phyloP scores from a whole-genome alignment of 768 basidiomycete species.

The Mycena maculata region DNA sequence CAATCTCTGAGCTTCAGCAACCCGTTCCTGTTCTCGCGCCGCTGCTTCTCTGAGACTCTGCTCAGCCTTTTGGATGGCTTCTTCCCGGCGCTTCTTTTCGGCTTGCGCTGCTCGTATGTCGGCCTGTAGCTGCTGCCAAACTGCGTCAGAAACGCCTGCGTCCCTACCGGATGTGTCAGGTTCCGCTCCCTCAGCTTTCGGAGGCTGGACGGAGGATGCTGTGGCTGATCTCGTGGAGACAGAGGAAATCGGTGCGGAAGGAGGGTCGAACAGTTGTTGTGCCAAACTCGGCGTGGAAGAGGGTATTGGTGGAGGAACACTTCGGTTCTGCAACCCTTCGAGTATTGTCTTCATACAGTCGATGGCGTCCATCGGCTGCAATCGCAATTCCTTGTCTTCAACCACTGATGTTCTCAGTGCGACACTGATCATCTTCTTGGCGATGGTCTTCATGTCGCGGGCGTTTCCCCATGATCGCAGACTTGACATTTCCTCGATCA shows the following conservation, averaged over 20 bases:
- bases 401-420: conserved; percentile 48
- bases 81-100: conserved; percentile 37
- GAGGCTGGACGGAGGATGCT: background rate
- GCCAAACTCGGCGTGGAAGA: conserved; percentile 3
- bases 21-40: conserved; percentile 29
- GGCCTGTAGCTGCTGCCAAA: conserved; percentile 62
- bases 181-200: conserved; percentile 4
- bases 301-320: background rate
- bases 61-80: conserved; percentile 38
- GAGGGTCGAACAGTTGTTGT: conserved; percentile 6
- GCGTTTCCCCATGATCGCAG: conserved; percentile 78
- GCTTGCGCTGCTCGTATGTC: conserved; percentile 50
- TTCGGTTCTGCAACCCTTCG: conserved; percentile 18
- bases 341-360: conserved; percentile 37
- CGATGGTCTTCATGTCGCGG: conserved; percentile 67
- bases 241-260: conserved; percentile 5
- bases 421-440: conserved; percentile 57
- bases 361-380: conserved; percentile 46
- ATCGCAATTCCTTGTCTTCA: conserved; percentile 34
- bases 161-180: conserved; percentile 49
- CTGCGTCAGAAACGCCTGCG: conserved; percentile 60
- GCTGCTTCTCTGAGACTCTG: conserved; percentile 26
- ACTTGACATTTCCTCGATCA: conserved; percentile 54
- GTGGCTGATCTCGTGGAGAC: conserved; percentile 15
- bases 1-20: conserved; percentile 34